phyloP scores from a whole-genome alignment of 2,329 filamentous ascomycete species.

The Stemphylium lycopersici region DNA sequence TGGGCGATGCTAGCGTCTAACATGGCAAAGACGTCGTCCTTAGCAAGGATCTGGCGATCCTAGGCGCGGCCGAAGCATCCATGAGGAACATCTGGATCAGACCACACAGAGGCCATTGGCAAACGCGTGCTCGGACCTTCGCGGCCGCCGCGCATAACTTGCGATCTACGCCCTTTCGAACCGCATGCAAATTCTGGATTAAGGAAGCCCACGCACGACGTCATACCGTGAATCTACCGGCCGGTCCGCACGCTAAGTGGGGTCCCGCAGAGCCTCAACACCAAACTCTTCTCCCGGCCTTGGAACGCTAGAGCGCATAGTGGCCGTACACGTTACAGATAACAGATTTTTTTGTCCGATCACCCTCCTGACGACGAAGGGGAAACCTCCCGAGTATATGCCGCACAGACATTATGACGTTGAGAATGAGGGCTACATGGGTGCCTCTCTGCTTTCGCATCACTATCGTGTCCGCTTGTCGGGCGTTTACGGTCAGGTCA shows the following conservation, averaged over 20 bases:
- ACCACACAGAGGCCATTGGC: slow-evolving; percentile 1
- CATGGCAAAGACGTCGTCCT: neutral
- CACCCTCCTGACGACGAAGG: neutral
- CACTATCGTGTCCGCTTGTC: slow-evolving; percentile 2
- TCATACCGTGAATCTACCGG: slow-evolving; percentile 14
- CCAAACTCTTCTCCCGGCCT: slow-evolving; percentile 12
- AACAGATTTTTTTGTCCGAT: slow-evolving; percentile 10
- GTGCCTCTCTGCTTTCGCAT: neutral
- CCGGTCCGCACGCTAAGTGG: slow-evolving; percentile 14
- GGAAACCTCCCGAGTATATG: neutral
- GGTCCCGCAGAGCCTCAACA: slow-evolving; percentile 32
- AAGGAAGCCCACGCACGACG: slow-evolving; percentile 11
- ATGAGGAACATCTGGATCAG: slow-evolving; percentile 8
- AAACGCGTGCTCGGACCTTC: slow-evolving; percentile 8
- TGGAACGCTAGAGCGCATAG: slow-evolving; percentile 17
- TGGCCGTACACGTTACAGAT: slow-evolving; percentile 12
- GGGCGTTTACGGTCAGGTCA: slow-evolving; percentile 15
- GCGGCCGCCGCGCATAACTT: slow-evolving; percentile 3
- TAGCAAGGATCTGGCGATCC: slow-evolving; percentile 1
- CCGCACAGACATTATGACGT: slow-evolving; percentile 5
- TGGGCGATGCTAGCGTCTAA: neutral
- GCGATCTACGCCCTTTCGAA: neutral
- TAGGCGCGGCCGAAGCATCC: neutral
- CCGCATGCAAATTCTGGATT: slow-evolving; percentile 8
- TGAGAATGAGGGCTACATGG: slow-evolving; percentile 1